Evolutionary conservation across 805 yeast genomes (phyloP).

Genomic region (Candida golubevii): DNA sequence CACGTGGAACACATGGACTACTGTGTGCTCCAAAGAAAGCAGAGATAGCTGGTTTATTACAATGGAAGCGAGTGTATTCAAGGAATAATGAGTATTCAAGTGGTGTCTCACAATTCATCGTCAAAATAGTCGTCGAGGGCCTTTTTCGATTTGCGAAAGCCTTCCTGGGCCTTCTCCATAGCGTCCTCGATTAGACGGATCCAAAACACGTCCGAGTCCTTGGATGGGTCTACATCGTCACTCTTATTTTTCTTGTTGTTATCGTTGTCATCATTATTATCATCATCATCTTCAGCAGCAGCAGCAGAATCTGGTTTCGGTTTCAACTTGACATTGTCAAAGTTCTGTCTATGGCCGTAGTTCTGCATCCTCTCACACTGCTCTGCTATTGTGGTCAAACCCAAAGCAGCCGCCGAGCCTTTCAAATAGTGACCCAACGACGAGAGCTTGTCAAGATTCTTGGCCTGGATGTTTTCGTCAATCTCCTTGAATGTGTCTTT

Average conservation of each 20-base stretch:
- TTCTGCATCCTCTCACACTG: slow-evolving; percentile 94
- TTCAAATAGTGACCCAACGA: slow-evolving; percentile 87
- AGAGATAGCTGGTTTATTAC: background rate
- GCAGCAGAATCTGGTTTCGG: slow-evolving; percentile 9
- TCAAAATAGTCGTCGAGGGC: slow-evolving; percentile 53
- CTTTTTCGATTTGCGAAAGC: slow-evolving; percentile 46
- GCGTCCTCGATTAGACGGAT: slow-evolving; percentile 49
- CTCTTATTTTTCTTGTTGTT: slow-evolving; percentile 4
- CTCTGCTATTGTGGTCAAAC: slow-evolving; percentile 73
- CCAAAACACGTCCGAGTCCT: slow-evolving; percentile 34
- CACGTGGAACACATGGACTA: slow-evolving; percentile 46
- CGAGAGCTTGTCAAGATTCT: slow-evolving; percentile 56
- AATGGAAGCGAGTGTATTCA: background rate
- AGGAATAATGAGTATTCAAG: background rate
- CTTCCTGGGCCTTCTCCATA: slow-evolving; percentile 45
- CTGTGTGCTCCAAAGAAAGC: slow-evolving; percentile 32
- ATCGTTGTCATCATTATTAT: background rate
- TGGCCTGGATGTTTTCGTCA: slow-evolving; percentile 47
- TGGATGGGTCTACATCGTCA: slow-evolving; percentile 12
- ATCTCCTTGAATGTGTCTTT: slow-evolving; percentile 71
- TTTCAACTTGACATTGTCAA: slow-evolving; percentile 29
- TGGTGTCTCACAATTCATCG: slow-evolving; percentile 15
- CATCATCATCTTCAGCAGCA: slow-evolving; percentile 10
- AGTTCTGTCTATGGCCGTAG: slow-evolving; percentile 57
- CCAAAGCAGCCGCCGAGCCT: slow-evolving; percentile 94